A percentile compares a stretch with the other conserved stretches of the same genome.
These are phyloP conservation scores for Rubia yunnanensis DNA, from an alignment of 257 asterid species.

Conservation along the genomic window DNA sequence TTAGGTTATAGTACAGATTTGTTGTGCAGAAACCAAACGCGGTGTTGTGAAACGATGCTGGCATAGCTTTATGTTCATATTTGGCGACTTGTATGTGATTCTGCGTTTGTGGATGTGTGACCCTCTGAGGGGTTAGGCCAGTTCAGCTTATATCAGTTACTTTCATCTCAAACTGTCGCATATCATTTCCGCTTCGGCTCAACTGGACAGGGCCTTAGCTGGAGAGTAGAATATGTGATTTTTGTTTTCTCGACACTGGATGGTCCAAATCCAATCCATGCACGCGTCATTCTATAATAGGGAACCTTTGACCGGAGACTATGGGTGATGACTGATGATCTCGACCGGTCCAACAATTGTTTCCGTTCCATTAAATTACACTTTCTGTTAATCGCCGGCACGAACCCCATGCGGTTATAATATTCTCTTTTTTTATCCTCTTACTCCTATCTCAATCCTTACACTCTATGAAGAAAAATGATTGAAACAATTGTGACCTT, in stretches of 20 bases:
- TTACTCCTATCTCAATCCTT: too few species aligned
- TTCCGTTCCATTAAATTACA: not conserved
- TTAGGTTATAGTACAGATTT: too few species aligned
- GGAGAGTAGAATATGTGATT: too few species aligned
- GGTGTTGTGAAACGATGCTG: not conserved
- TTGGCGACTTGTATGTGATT: not conserved
- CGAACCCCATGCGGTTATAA: not conserved
- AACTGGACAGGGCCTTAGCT: too few species aligned
- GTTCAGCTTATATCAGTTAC: too few species aligned
- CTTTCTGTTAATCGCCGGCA: not conserved
- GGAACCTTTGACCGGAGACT: not conserved
- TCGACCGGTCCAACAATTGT: not conserved
- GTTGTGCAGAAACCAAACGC: not conserved
- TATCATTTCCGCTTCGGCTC: too few species aligned
- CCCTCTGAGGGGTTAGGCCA: too few species aligned
- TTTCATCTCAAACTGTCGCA: too few species aligned
- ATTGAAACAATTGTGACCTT: too few species aligned
- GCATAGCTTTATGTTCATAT: not conserved
- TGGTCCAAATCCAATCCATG: not conserved
- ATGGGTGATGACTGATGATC: not conserved
- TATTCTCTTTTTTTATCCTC: too few species aligned
- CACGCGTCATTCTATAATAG: not conserved
- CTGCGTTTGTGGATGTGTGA: not conserved
- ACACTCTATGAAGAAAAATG: too few species aligned
- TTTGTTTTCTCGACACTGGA: too few species aligned